Evolutionary conservation across 768 basidiomycete species (phyloP).

Genomic region (Boletus edulis): DNA sequence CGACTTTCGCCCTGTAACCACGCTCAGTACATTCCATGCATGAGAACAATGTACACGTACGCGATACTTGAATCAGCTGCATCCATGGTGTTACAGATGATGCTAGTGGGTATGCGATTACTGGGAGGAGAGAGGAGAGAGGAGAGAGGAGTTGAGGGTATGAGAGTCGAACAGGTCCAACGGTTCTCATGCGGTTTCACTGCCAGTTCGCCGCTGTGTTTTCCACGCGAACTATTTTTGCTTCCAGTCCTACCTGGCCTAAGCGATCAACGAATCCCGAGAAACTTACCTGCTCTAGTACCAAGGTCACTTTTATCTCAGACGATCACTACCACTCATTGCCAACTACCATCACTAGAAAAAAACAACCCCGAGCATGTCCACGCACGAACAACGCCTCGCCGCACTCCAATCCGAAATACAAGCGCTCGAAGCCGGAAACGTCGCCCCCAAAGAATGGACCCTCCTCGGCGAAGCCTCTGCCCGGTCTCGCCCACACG

Average conservation of each 20-base stretch:
- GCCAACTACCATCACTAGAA: too few relatives aligned
- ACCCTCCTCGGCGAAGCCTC: constrained; percentile 88
- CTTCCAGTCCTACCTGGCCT: too few relatives aligned
- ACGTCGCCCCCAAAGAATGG: constrained; percentile 90
- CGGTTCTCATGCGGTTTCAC: too few relatives aligned
- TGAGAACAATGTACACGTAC: not conserved
- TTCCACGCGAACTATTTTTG: too few relatives aligned
- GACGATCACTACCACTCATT: too few relatives aligned
- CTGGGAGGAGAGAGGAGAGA: too few relatives aligned
- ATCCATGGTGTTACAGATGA: not conserved
- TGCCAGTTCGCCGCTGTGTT: too few relatives aligned
- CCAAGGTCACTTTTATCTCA: too few relatives aligned
- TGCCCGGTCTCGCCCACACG: constrained; percentile 79
- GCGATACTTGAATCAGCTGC: not conserved
- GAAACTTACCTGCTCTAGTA: too few relatives aligned
- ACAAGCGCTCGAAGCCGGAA: constrained; percentile 75
- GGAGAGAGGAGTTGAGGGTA: too few relatives aligned
- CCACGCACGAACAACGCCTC: constrained; percentile 70
- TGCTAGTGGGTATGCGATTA: not conserved
- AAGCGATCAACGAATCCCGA: too few relatives aligned
- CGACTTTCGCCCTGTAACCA: not conserved
- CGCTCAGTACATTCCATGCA: not conserved
- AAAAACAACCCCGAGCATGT: not conserved
- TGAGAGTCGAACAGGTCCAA: too few relatives aligned
- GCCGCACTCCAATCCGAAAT: constrained; percentile 77